Base-by-base conservation (phyloP, 768 basidiomycete species). In the Calocera cornea region DNA sequence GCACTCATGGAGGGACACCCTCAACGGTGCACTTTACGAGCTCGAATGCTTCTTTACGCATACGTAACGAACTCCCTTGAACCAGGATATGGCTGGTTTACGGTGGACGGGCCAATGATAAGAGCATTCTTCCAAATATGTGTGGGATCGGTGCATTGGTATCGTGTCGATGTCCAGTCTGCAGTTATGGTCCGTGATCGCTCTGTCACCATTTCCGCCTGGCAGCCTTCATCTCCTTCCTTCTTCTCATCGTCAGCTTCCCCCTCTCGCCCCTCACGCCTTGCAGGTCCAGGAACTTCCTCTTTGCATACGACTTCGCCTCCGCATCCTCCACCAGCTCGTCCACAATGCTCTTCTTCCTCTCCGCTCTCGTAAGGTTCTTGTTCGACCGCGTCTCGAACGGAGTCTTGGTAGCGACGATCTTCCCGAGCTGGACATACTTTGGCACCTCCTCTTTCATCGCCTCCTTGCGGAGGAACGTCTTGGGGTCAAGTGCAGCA, bases 271-370 rank as follows among this genome's bases (percentile, higher is more conserved):
- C 86, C 72, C 87, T 82, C 47, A 85, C 83, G 3, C 76, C 74
- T 77, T 91, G 87, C 60, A 93, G 77, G 65, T 91, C 89, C 69
- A 84, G 83, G 77, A 92, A 94, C 79, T 95, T 95, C 79, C 84
- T 86, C 79, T 94, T 94, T n/a, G 93, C 88, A 74, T 94, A 94
- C 69, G 87, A 82, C 75, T 85, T 86, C 31, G 90, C 84, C 76
- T 93, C 89, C 1, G 90, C 87, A 77, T 95, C 92, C 72, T 90
- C 90, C 64, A 95, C 85, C 38, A 95, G 80, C 72, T 95, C 93
- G 69, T 94, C 92, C 27, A 97, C 89, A 54, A 94, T 77, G 2
- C 88, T 90, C 69, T 91, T 82, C 77, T 94, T 92, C 68, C 92
- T 80, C 69, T 84, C 79, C 3, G 85, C 81, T 34, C 84, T 81